These are phyloP conservation scores for Coemansia sp. DNA, from an alignment of 192 early-diverging fungal species.

Conservation along the genomic window DNA sequence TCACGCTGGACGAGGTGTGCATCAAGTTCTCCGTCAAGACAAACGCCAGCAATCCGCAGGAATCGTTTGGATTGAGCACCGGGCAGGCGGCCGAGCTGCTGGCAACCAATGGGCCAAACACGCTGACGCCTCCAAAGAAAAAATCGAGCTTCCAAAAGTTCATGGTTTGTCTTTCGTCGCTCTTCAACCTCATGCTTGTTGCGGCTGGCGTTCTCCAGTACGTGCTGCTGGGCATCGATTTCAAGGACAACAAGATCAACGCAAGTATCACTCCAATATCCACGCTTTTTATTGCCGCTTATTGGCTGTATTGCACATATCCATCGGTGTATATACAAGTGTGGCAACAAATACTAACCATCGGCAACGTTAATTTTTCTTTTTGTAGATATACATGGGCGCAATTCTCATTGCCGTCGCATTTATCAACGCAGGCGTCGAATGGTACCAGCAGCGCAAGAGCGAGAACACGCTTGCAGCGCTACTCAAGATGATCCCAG, in stretches of 20 bases:
- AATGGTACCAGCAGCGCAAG: constrained; percentile 93
- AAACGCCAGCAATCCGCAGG: constrained; percentile 62
- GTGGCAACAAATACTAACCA: not conserved
- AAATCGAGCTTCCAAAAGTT: constrained; percentile 75
- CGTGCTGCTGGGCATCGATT: constrained; percentile 79
- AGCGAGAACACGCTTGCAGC: constrained; percentile 86
- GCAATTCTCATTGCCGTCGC: constrained; percentile 86
- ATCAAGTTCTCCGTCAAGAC: constrained; percentile 54
- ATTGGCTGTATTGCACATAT: not conserved
- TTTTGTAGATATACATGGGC: constrained; percentile 77
- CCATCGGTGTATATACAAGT: not conserved
- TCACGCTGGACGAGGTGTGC: constrained; percentile 59
- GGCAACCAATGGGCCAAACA: constrained; percentile 75
- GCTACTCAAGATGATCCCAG: constrained; percentile 89
- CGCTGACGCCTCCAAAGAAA: constrained; percentile 85
- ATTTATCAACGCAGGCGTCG: constrained; percentile 88
- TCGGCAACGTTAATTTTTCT: not conserved
- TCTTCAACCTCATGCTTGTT: constrained; percentile 92
- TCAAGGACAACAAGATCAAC: constrained; percentile 70
- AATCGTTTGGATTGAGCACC: constrained; percentile 69
- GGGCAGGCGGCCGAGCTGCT: constrained; percentile 68
- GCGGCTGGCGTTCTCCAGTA: constrained; percentile 80
- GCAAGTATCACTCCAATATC: constrained; percentile 36
- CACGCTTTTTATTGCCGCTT: not conserved
- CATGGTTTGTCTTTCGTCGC: constrained; percentile 67